These are phyloP conservation scores for Chamaecyparis obtusa DNA, from an alignment of 75 land plant species.

Conservation along the genomic window DNA sequence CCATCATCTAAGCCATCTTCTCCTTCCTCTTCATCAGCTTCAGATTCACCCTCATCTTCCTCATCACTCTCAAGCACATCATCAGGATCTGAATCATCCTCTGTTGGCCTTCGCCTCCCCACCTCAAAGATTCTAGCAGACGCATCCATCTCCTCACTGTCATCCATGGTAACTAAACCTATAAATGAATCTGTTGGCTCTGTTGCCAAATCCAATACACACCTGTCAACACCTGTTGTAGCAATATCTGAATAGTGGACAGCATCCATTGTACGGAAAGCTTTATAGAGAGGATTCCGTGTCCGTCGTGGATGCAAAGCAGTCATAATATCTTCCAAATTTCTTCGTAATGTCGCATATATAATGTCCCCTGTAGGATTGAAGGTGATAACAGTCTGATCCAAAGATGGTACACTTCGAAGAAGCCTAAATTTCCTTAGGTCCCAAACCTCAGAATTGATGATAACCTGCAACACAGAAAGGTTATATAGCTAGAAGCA, in stretches of 20 bases:
- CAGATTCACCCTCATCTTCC: constrained; percentile 80
- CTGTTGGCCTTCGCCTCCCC: constrained; percentile 89
- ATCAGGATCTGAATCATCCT: constrained; percentile 99
- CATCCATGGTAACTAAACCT: constrained; percentile 87
- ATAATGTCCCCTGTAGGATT: constrained; percentile 91
- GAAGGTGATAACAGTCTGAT: constrained; percentile 88
- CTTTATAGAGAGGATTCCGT: constrained; percentile 80
- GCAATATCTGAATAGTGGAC: constrained; percentile 95
- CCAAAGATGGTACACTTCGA: constrained; percentile 89
- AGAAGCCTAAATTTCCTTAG: constrained; percentile 79
- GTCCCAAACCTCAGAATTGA: constrained; percentile 99
- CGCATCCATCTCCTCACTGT: constrained; percentile 83
- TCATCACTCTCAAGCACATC: constrained; percentile 87
- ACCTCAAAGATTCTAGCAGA: constrained; percentile 90
- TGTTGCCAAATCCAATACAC: constrained; percentile 91
- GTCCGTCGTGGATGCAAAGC: constrained; percentile 76
- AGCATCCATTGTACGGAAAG: constrained; percentile 95
- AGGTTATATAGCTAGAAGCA: neutral
- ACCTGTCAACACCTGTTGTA: constrained; percentile 84
- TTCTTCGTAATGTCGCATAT: constrained; percentile 89
- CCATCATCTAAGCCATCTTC: constrained; percentile 57
- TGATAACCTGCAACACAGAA: constrained; percentile 69
- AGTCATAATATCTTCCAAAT: constrained; percentile 75
- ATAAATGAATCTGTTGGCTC: constrained; percentile 92
- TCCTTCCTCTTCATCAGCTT: constrained; percentile 55